Base-by-base conservation (phyloP, 2,329 filamentous ascomycete genomes). In the Aschersonia sp. region DNA sequence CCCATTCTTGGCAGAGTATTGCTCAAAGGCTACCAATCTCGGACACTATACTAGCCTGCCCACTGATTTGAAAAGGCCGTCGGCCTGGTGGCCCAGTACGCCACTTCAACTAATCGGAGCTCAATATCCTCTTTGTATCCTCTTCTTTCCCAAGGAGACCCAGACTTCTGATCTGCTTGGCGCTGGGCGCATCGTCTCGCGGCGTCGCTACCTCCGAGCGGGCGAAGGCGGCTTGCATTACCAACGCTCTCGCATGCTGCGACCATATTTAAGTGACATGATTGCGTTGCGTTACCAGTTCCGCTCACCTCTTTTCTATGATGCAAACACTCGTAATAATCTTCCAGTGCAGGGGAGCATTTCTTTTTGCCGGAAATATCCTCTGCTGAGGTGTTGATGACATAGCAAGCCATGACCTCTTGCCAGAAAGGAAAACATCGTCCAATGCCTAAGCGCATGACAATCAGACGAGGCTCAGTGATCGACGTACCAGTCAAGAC, bases 381-480 rank as follows among this genome's bases (percentile, higher is more conserved):
- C 48, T 90, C 85, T 54, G 83, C 72, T 55, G 76, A 78, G 48
- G 87, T 87, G 72, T 97, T 97, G 63, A 95, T 82, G 52, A 96
- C 88, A 68, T 98, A 98, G 79, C 92, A 98, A 60, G 88, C 88
- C 64, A 98, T 85, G 55, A 97, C 81, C 70, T 98, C 92, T 72
- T 98, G 92, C 92, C 92, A 98, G 79, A 96, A 98, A 63, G 89
- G 87, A 74, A 95, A 97, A 81, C 92, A 98, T 68, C 90, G 86
- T 57, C 71, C 72, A 53, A 77, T 74, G 59, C 77, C 77, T 81
- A 57, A 5, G 50, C 45, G 46, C 44, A 44, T 29, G 30, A 12
- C 22, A 7, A 9, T 33, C 10, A 14, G 14, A 30, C 31, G 22
- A 22, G 22, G 22, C 22, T 22, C 22, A 22, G 22, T 22, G 22